Conservation (phyloP, 331 rosid genomes). For the Saraca asoca region DNA sequence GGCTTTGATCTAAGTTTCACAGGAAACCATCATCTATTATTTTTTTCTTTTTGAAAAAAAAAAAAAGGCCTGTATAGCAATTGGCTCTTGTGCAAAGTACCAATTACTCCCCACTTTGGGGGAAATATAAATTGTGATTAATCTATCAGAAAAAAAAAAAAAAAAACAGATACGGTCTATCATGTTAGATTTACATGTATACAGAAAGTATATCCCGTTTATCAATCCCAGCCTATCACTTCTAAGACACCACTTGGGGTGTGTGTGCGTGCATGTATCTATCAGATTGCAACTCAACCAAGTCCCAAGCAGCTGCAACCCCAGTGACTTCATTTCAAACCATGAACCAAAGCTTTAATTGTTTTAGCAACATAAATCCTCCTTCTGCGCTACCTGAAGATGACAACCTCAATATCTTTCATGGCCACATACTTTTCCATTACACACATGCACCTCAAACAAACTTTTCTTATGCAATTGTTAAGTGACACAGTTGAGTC, state of each 20-base stretch:
- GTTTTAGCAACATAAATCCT: not conserved
- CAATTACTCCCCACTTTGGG: not conserved
- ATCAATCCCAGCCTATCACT: not conserved
- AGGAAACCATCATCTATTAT: not conserved
- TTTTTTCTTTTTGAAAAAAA: not conserved
- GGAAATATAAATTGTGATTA: not conserved
- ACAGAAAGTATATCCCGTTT: not conserved
- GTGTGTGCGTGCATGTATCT: not conserved
- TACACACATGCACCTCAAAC: constrained; percentile 2
- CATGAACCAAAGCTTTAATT: not conserved
- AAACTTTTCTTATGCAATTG: not conserved
- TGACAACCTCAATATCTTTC: not conserved
- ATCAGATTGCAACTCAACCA: not conserved
- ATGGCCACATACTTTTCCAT: not conserved
- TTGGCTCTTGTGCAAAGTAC: not conserved
- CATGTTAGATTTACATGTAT: not conserved
- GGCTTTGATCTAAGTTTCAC: constrained; percentile 64
- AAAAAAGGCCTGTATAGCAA: not conserved
- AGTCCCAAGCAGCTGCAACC: not conserved
- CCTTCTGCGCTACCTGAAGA: not conserved
- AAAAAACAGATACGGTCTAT: not conserved
- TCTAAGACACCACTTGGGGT: not conserved
- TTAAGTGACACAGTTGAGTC: not conserved
- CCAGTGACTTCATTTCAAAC: not conserved
- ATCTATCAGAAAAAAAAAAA: not conserved